These are phyloP conservation scores for Metschnikowia noctiluminum DNA, from an alignment of 805 yeast species.

Conservation along the genomic window DNA sequence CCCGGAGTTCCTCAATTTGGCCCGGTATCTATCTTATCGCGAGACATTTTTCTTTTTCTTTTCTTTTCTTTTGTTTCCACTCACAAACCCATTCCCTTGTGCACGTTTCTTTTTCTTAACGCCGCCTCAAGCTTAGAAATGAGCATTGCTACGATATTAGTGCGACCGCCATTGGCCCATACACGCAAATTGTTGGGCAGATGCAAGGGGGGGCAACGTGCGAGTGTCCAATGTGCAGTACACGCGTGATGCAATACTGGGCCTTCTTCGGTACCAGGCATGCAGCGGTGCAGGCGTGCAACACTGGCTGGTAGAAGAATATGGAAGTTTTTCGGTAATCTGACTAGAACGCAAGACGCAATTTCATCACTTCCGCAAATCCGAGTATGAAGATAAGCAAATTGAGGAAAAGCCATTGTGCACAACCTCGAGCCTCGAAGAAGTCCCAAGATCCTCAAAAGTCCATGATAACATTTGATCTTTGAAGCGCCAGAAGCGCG, in stretches of 20 bases:
- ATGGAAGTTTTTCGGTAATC: too few species aligned
- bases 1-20: neutral
- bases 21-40: neutral
- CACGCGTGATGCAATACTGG: neutral
- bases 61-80: neutral
- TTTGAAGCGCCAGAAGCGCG: too few species aligned
- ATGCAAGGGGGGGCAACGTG: neutral
- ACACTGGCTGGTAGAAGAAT: too few species aligned
- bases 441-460: too few species aligned
- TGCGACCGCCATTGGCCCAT: neutral
- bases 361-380: too few species aligned
- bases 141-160: neutral
- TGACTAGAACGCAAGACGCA: too few species aligned
- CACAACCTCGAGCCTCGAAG: too few species aligned
- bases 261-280: neutral
- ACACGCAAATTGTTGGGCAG: neutral
- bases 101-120: neutral
- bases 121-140: neutral
- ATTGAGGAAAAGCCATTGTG: too few species aligned
- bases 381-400: too few species aligned
- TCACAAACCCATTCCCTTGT: neutral
- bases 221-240: neutral
- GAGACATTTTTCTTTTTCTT: neutral
- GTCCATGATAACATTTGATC: too few species aligned
- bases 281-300: neutral